These are phyloP conservation scores for Starmerella geochares DNA, from an alignment of 805 yeast species.

Conservation along the genomic window DNA sequence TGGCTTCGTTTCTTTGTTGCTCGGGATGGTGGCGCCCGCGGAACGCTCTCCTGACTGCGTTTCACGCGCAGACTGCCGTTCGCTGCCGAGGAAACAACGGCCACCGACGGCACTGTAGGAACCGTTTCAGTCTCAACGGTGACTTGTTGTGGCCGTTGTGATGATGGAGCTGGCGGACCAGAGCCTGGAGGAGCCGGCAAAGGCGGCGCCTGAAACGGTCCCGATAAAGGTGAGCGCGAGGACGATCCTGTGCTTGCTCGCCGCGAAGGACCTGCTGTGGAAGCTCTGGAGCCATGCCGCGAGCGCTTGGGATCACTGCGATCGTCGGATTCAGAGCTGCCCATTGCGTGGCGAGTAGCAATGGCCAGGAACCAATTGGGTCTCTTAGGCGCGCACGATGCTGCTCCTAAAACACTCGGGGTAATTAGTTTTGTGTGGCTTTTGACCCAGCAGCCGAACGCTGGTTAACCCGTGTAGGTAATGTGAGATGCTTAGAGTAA, in stretches of 20 bases:
- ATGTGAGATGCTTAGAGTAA: not conserved
- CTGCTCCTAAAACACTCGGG: not conserved
- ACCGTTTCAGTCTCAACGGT: constrained; percentile 58
- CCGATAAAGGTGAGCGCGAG: not conserved
- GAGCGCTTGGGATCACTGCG: constrained; percentile 1
- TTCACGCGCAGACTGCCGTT: constrained; percentile 22
- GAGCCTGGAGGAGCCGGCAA: not conserved
- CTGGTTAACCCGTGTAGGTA: not conserved
- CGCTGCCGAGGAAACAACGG: constrained; percentile 26
- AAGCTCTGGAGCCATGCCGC: not conserved
- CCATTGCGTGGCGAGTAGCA: constrained; percentile 2
- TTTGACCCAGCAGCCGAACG: not conserved
- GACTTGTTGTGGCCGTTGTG: constrained; percentile 14
- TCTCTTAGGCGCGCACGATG: not conserved
- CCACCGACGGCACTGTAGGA: constrained; percentile 37
- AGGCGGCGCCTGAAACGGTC: constrained; percentile 1
- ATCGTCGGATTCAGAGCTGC: constrained; percentile 6
- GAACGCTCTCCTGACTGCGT: constrained; percentile 29
- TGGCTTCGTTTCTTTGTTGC: constrained; percentile 36
- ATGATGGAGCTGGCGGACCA: not conserved
- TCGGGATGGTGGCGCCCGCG: constrained; percentile 17
- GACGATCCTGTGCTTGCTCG: constrained; percentile 2
- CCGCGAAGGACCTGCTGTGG: not conserved
- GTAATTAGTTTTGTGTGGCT: constrained; percentile 2
- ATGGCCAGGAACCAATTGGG: not conserved